Conservation (phyloP, 148 eudicot genomes). For the Pharnaceum exiguum region DNA sequence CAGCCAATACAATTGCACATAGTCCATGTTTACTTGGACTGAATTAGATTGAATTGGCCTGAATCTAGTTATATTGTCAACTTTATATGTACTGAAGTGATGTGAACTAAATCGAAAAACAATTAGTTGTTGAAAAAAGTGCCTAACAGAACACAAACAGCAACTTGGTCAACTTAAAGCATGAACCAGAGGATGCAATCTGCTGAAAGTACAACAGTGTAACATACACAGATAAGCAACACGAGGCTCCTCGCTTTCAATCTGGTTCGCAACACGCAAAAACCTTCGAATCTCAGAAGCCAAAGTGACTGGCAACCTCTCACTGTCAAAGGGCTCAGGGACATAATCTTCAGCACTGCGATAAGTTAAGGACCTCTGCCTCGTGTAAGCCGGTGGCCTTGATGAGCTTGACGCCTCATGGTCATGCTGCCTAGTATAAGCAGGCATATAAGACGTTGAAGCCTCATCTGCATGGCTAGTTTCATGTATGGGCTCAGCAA, state of each 20-base stretch:
- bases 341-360: conserved; percentile 32
- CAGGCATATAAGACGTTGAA: too few relatives aligned
- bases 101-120: too few relatives aligned
- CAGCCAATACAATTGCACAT: too few relatives aligned
- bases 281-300: conserved; percentile 72
- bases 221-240: conserved; percentile 88
- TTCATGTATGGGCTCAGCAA: conserved; percentile 48
- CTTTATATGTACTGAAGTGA: too few relatives aligned
- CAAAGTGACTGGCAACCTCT: conserved; percentile 74
- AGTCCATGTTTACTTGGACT: too few relatives aligned
- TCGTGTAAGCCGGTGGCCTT: not conserved
- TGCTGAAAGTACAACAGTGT: not conserved
- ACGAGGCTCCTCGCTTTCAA: conserved; percentile 79
- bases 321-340: conserved; percentile 83
- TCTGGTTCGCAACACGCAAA: conserved; percentile 82
- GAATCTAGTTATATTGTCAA: too few relatives aligned
- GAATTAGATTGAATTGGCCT: too few relatives aligned
- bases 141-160: too few relatives aligned
- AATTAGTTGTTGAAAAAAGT: too few relatives aligned
- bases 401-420: conserved; percentile 6
- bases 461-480: conserved; percentile 12
- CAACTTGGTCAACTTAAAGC: not conserved
- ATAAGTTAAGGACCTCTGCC: conserved; percentile 49
- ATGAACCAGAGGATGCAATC: not conserved
- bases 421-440: conserved; percentile 11